Evolutionary conservation across 139 green algal genomes (phyloP), one percentile per base, ranked within the genome.

Genomic region (Chlamydomonas sphaeroides): DNA sequence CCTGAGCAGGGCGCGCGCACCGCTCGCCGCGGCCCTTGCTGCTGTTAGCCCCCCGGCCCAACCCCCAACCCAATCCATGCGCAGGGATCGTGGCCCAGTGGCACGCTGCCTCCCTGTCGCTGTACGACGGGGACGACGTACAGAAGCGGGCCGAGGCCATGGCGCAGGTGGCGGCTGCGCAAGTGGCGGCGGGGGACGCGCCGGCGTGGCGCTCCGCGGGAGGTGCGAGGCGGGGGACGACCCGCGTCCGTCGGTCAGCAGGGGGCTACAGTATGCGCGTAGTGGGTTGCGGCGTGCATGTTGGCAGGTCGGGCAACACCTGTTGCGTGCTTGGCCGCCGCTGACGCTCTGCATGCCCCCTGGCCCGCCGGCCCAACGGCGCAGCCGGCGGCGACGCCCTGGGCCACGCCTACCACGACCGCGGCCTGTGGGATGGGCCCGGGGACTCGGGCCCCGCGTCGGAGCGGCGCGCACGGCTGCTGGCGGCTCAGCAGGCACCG

Each of bases 71-170:
- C n/a, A n/a, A n/a, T n/a, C n/a, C n/a, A n/a, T n/a, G n/a, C n/a
- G n/a, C 61, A 80, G 74, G 59, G 21, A 30, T 48, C 8, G 59
- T 70, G 39, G 74, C 49, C 17, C 56, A 68, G 38, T 80, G 56
- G 72, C 67, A 80, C 72, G 38, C 23, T 20, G 67, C 67, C 53
- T 80, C 72, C 21, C 36, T 32, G 35, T 57, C 35, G 48, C 39
- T 80, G 72, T 80, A 80, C 72, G 72, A 80, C 36, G 72, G 72
- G 6, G 41, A 25, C 11, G 72, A 80, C 53, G 32, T 35, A 10
- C 48, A 68, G 3, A 69, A 69, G 38, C 56, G 72, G 30, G 72
- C 72, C 17, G 72, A 69, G 38, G 72, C 72, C 25, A 68, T 80
- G 72, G 72, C 72, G 26, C 59, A 69, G 56, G 56, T 80, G 56